These are phyloP conservation scores for Oidiodendron maius DNA, from an alignment of 495 filamentous ascomycete species.

Conservation along the genomic window DNA sequence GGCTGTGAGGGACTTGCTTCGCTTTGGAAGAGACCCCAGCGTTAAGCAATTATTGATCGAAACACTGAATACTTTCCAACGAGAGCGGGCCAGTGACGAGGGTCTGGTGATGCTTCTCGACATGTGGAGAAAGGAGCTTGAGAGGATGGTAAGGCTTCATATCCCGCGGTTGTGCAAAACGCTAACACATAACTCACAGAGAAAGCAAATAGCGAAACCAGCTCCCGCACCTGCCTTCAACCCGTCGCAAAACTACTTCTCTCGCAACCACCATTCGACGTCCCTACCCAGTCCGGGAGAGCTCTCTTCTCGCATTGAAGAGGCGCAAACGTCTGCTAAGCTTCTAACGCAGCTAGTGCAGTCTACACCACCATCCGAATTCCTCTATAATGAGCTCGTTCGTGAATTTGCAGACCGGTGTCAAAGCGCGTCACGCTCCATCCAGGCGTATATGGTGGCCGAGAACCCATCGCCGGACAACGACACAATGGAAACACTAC, in stretches of 20 bases:
- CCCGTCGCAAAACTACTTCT: conserved; percentile 23
- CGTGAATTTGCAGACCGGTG: conserved; percentile 90
- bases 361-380: conserved; percentile 68
- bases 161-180: neutral
- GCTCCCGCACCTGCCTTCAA: conserved; percentile 20
- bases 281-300: conserved; percentile 71
- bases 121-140: conserved; percentile 90
- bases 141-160: conserved; percentile 39
- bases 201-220: neutral
- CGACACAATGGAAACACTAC: conserved; percentile 84
- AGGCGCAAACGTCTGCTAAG: conserved; percentile 83
- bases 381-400: conserved; percentile 78
- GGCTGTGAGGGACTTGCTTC: conserved; percentile 69
- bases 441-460: conserved; percentile 78
- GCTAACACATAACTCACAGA: too few species aligned
- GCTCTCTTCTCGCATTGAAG: conserved; percentile 76
- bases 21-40: conserved; percentile 62
- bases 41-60: conserved; percentile 83
- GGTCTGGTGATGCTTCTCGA: conserved; percentile 58
- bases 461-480: conserved; percentile 79
- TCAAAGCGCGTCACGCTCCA: conserved; percentile 64
- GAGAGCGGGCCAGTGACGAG: conserved; percentile 62
- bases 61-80: conserved; percentile 71
- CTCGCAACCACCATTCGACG: conserved; percentile 22
- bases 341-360: conserved; percentile 85